A percentile compares a stretch with the other conserved stretches of the same genome.
These are phyloP conservation scores for Termitomyces heimii DNA, from an alignment of 768 basidiomycete genomes.

Conservation along the genomic window DNA sequence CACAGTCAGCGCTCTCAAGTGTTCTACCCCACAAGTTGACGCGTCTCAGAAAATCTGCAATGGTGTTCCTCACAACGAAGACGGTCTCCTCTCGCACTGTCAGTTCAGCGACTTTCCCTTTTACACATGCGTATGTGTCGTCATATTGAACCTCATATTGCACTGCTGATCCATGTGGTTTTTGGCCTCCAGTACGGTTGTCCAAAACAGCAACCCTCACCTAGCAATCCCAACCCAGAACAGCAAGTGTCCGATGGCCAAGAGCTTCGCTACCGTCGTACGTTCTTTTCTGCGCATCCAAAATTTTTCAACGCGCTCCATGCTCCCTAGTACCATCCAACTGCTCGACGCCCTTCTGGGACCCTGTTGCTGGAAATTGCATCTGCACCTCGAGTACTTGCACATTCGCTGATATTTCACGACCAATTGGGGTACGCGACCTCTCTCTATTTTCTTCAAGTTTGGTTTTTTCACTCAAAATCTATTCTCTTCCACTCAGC, in stretches of 20 bases:
- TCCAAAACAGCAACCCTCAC: conserved; percentile 47
- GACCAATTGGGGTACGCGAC: conserved; percentile 56
- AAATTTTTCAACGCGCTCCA: background rate
- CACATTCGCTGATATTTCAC: conserved; percentile 55
- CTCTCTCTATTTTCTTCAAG: background rate
- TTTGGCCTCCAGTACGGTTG: conserved; percentile 59
- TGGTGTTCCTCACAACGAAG: conserved; percentile 65
- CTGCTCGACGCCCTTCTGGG: conserved; percentile 80
- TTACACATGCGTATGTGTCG: conserved; percentile 60
- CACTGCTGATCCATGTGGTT: background rate
- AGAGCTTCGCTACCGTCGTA: conserved; percentile 49
- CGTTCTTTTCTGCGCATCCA: background rate
- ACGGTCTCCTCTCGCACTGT: conserved; percentile 55
- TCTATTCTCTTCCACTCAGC: conserved; percentile 26
- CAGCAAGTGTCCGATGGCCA: conserved; percentile 44
- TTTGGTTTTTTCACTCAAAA: too few relatives aligned
- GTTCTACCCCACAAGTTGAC: conserved; percentile 56
- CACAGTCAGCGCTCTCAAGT: conserved; percentile 49
- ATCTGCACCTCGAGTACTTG: conserved; percentile 53
- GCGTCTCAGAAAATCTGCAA: conserved; percentile 59
- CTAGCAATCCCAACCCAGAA: conserved; percentile 58
- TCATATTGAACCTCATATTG: background rate
- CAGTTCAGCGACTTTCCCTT: conserved; percentile 73
- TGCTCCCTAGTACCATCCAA: conserved; percentile 50
- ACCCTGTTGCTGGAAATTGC: conserved; percentile 63